A percentile compares a stretch with the other conserved stretches of the same genome.
Evolutionary conservation across 306 rosid genomes (phyloP).

Genomic region (Quercus engelmannii): DNA sequence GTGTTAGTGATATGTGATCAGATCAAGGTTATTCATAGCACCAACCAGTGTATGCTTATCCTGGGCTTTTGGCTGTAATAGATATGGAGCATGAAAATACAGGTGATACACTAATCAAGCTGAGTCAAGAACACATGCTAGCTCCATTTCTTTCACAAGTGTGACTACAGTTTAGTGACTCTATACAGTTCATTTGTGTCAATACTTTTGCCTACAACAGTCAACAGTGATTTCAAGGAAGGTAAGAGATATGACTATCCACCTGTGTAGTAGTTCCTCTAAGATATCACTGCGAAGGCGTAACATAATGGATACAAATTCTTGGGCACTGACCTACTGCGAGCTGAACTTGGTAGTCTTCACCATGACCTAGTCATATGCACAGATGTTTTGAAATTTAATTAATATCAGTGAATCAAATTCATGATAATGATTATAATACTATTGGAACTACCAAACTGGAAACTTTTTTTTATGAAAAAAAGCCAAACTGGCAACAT

Average conservation of each 20-base stretch:
- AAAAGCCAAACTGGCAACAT: background rate
- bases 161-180: background rate
- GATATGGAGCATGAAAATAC: background rate
- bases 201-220: background rate
- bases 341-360: slow-evolving; percentile 49
- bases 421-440: slow-evolving; percentile 1
- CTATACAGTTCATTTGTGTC: background rate
- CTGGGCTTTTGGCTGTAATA: background rate
- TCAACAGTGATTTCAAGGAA: background rate
- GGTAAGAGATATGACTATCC: background rate
- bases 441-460: background rate
- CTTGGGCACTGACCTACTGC: slow-evolving; percentile 65
- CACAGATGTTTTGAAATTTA: background rate
- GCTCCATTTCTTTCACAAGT: slow-evolving; percentile 1
- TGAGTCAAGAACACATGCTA: background rate
- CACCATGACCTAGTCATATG: slow-evolving; percentile 18
- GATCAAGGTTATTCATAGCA: background rate
- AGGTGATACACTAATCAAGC: background rate
- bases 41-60: background rate
- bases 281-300: slow-evolving; percentile 80
- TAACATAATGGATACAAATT: slow-evolving; percentile 84
- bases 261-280: slow-evolving; percentile 89
- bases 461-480: no score
- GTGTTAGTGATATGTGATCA: background rate
- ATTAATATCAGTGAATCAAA: background rate